Base-by-base conservation (phyloP, 2,329 filamentous ascomycete genomes). In the Arthrobotrys megalospora region DNA sequence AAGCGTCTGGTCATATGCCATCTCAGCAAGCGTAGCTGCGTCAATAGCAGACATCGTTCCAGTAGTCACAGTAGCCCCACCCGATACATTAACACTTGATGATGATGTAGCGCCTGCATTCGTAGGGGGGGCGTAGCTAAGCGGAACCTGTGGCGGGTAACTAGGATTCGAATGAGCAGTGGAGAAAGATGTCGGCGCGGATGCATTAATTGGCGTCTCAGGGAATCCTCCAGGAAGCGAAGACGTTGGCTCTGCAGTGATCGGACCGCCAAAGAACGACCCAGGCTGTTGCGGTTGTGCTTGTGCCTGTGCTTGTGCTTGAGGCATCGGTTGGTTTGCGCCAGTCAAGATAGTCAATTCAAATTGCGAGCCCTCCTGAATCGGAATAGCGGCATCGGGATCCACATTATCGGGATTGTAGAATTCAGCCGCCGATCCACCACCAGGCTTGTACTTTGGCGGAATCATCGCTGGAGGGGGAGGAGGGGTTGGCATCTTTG, bases 401-500 rank as follows among this genome's bases (percentile, higher is more conserved):
- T 71, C 75, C 14, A 43, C 75, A 34, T 47, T 76, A 48, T 72
- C 75, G 16, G 70, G 70, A 48, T 76, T 38, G 41, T 78, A 78
- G 45, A 78, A 78, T 47, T 60, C 60, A 14, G 75, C 75, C 16
- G 75, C 75, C 45, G 66, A 71, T 21, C 75, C 75, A 19, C 75
- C 75, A 72, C 75, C 75, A 21, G 75, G 75, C 34, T 71, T 72
- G 48, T 78, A 78, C 34, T 71, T 72, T 32, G 75, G 75, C 36
- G 75, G 66, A 47, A 68, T 66, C 60, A 68, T 67, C 11, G 68
- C 66, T 7, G 75, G 75, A 24, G 75, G 66, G 6, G 75, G 75
- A n/a, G 75, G 75, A 21, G 75, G 75, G 6, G 75, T 78, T 3
- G 75, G 75, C 75, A 78, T 71, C 62, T 72, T 78, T 16, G 60